Conservation (phyloP, 768 basidiomycete species). For the Boletales sp. region DNA sequence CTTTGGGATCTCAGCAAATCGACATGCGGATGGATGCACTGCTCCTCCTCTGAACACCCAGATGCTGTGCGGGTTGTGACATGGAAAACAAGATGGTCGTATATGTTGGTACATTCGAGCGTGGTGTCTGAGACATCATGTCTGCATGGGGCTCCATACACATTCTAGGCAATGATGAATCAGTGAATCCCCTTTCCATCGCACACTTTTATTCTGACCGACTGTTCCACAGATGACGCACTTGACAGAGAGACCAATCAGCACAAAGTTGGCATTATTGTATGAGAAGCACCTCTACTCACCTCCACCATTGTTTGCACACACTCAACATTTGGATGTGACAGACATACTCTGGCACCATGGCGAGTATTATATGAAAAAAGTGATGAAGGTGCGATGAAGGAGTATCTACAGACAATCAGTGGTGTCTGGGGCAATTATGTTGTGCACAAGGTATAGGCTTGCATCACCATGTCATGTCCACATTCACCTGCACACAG, state of each 20-base stretch:
- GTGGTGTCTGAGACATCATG: conserved; percentile 81
- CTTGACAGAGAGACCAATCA: conserved; percentile 75
- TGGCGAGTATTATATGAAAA: conserved; percentile 88
- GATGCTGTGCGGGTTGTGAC: conserved; percentile 81
- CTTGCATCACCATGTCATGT: background rate
- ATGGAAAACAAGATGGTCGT: conserved; percentile 89
- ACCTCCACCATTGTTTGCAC: conserved; percentile 79
- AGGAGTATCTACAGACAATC: conserved; percentile 87
- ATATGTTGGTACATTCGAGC: conserved; percentile 74
- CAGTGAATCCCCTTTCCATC: conserved; percentile 47
- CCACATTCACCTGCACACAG: conserved; percentile 37
- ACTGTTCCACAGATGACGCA: conserved; percentile 48
- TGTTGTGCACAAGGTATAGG: conserved; percentile 86
- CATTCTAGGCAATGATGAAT: conserved; percentile 73
- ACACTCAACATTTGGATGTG: conserved; percentile 90
- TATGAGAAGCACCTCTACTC: conserved; percentile 76
- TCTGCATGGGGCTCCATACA: conserved; percentile 81
- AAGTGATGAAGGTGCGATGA: conserved; percentile 91
- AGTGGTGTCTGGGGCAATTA: conserved; percentile 93
- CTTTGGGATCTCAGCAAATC: conserved; percentile 82
- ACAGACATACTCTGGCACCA: conserved; percentile 83
- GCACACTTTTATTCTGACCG: background rate
- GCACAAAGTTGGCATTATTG: conserved; percentile 81
- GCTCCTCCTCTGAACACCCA: conserved; percentile 59
- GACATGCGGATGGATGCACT: conserved; percentile 66